Base-by-base conservation (phyloP, 768 basidiomycete genomes). In the Lentinula sp. region DNA sequence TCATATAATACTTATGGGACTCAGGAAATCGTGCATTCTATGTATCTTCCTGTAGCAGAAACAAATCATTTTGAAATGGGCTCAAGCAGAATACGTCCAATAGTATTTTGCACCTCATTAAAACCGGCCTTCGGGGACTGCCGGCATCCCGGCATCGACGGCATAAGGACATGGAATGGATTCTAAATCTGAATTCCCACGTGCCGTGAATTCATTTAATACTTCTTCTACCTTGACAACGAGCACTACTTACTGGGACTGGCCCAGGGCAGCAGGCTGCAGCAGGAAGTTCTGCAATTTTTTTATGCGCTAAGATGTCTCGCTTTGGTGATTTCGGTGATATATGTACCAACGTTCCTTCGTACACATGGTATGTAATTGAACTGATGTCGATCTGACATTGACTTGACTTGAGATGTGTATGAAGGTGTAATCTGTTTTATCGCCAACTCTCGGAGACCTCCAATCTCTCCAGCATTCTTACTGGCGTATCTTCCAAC, bases 401-500 rank as follows among this genome's bases (percentile, higher is more conserved):
- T 51, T 31, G 31, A 49, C n/a, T 18, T n/a, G n/a, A 15, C 18
- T 9, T n/a, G n/a, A 3, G 8, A 16, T 23, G 8, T 21, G 13
- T 23, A 31, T 50, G 21, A 15, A 51, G 50, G 85, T 98, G 95
- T 76, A 97, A 97, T 70, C 86, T 97, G 66, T 95, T 96, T 76
- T 94, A 94, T 75, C 83, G 83, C 61, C 93, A 95, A 52, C 59
- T 60, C n/a, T 65, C 75, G 67, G 56, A 66, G 53, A 57, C 66
- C 58, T 53, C 39, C 34, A 68, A 70, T 76, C 52, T 69, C 64
- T 61, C 61, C 49, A 48, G 10, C 64, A 65, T 70, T 6, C 28
- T 77, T 68, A 69, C 61, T 56, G 83, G 76, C 43, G 57, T 71
- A 60, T 86, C 81, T 62, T 71, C 74, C 28, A 65, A 83, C 60